These are phyloP conservation scores for Solanum paucissectum DNA, from an alignment of 257 asterid species.

Conservation along the genomic window DNA sequence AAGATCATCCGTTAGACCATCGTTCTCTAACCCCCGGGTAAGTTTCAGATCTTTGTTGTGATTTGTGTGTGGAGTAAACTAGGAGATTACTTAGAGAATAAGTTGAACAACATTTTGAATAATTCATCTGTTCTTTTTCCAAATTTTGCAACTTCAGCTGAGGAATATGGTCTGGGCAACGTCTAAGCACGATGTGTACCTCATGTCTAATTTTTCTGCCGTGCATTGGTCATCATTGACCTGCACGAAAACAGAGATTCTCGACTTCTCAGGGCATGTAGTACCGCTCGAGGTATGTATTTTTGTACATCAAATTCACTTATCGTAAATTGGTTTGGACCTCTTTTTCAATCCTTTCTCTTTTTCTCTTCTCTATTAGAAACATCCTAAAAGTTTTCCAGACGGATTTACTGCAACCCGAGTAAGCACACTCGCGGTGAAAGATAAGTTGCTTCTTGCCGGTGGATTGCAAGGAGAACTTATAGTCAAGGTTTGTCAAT, in stretches of 20 bases:
- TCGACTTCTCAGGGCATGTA: conserved; percentile 76
- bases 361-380: conserved; percentile 24
- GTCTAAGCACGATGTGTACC: conserved; percentile 84
- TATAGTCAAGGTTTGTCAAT: conserved; percentile 54
- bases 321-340: not conserved
- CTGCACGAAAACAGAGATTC: conserved; percentile 59
- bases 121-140: not conserved
- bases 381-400: conserved; percentile 82
- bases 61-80: not conserved
- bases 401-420: conserved; percentile 63
- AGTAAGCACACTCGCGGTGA: conserved; percentile 79
- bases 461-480: conserved; percentile 96
- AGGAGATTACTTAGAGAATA: not conserved
- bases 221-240: conserved; percentile 80
- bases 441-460: conserved; percentile 19
- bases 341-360: not conserved
- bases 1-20: conserved; percentile 58
- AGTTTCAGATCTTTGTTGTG: not conserved
- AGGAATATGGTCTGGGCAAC: conserved; percentile 82
- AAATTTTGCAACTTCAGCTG: conserved; percentile 36
- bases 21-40: conserved; percentile 80
- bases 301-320: not conserved
- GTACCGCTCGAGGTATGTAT: conserved; percentile 67
- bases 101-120: not conserved
- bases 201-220: conserved; percentile 69